Evolutionary conservation across 1,284 basidiomycete species (phyloP), one percentile per base, ranked within the genome.

Genomic region (Lentinus polychrous): DNA sequence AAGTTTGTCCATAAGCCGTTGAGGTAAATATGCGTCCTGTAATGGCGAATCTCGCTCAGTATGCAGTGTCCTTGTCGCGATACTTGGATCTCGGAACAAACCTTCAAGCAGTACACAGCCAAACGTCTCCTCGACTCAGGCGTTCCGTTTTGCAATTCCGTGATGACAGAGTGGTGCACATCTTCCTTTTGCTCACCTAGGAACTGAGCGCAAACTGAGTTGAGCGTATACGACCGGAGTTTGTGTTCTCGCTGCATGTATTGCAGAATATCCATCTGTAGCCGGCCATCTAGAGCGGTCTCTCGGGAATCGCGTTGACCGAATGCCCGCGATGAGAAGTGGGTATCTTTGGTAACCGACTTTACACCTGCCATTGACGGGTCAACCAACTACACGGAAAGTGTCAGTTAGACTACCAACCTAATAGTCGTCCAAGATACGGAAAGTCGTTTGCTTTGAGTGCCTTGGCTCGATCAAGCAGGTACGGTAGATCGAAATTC

Each of bases 241-340:
- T 97, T 97, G 71, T 96, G 87, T 65, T 97, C 94, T 53, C 94
- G 80, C 60, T 97, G 94, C 91, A 97, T 97, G 63, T 91, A 92
- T 59, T 96, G 93, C 36, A 97, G 75, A 18, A 97, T 69, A 73
- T 97, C 94, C 43, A 97, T 81, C 64, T 97, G 94, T 7, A 97
- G 71, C 15, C 94, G 81, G 18, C 94, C 94, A 54, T 95, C 89
- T 33, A 97, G 78, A 8, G 74, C 71, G 0, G 94, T 94, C 43
- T 94, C 91, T 62, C 96, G 97, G 0, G 92, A 94, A 64, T 95
- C 92, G 39, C 94, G 86, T 56, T 93, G 90, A 15, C 94, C 94
- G 59, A 93, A 96, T 0, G 94, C 94, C 63, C 93, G 95, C 0
- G 93, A 96, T 2, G 91, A 94, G 66, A 97, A 97, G 63, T 97